Evolutionary conservation across 169 alveolate species (phyloP).

Genomic region (Eimeria necatrix): DNA sequence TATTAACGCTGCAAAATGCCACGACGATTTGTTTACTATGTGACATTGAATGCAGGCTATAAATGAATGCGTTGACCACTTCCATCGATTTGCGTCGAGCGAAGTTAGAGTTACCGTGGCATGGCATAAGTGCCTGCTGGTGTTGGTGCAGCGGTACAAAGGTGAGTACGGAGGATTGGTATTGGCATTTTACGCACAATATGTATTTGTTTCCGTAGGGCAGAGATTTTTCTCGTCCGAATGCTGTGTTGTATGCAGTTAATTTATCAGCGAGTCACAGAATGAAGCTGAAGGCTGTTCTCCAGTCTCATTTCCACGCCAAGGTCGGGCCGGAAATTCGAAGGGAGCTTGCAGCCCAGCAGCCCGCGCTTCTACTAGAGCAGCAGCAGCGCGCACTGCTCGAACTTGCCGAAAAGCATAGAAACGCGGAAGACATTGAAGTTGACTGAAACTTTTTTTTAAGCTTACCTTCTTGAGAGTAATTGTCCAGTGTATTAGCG

Average conservation of each 20-base stretch:
- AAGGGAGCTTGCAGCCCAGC: conserved; percentile 74
- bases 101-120: conserved; percentile 91
- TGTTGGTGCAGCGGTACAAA: conserved; percentile 88
- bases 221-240: not conserved
- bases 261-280: conserved; percentile 23
- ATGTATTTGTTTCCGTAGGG: not conserved
- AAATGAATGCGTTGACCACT: conserved; percentile 88
- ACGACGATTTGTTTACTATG: not conserved
- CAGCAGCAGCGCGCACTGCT: conserved; percentile 81
- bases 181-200: not conserved
- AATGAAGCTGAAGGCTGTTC: conserved; percentile 61
- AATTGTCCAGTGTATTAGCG: not conserved
- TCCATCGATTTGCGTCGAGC: conserved; percentile 86
- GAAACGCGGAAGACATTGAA: not conserved
- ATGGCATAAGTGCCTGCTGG: conserved; percentile 94
- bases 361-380: conserved; percentile 69
- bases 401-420: conserved; percentile 47
- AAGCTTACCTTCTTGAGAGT: not conserved
- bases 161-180: conserved; percentile 20
- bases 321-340: conserved; percentile 78
- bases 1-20: conserved; percentile 81
- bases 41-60: conserved; percentile 83
- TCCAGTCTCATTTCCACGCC: conserved; percentile 39
- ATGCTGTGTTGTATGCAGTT: conserved; percentile 19
- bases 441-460: conserved; percentile 26